Percentiles rank a stretch among this genome's conserved stretches.
Conservation (phyloP, 176 grass and related monocot genomes). For the Oryza longistaminata region DNA sequence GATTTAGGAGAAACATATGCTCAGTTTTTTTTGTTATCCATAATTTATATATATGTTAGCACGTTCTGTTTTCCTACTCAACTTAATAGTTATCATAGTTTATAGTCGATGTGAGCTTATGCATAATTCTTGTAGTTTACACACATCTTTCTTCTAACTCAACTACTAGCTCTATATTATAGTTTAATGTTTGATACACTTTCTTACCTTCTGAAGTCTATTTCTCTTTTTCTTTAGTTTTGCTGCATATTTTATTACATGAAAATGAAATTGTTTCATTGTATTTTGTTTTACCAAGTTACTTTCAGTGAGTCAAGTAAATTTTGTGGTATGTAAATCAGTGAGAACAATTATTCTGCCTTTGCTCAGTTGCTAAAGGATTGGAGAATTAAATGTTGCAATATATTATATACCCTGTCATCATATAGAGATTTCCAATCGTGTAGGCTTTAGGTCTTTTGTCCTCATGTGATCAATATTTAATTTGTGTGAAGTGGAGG, state of each 20-base stretch:
- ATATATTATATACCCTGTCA: not conserved
- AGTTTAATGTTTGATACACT: not conserved
- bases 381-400: constrained; percentile 10
- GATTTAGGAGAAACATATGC: not conserved
- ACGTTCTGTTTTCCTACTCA: not conserved
- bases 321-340: constrained; percentile 12
- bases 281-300: not conserved
- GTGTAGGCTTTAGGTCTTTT: not conserved
- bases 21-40: not conserved
- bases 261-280: not conserved
- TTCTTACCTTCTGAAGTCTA: not conserved
- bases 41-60: not conserved
- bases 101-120: not conserved
- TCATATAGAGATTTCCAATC: constrained; percentile 16
- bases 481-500: constrained; percentile 6
- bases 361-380: constrained; percentile 12
- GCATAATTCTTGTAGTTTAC: not conserved
- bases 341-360: constrained; percentile 1
- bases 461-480: not conserved
- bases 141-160: not conserved
- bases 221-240: not conserved
- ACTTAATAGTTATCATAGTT: constrained; percentile 2
- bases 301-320: not conserved
- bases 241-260: not conserved
- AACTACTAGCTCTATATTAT: not conserved